phyloP scores from a whole-genome alignment of 192 early-diverging fungal species.

The Chytriomyces sp. region DNA sequence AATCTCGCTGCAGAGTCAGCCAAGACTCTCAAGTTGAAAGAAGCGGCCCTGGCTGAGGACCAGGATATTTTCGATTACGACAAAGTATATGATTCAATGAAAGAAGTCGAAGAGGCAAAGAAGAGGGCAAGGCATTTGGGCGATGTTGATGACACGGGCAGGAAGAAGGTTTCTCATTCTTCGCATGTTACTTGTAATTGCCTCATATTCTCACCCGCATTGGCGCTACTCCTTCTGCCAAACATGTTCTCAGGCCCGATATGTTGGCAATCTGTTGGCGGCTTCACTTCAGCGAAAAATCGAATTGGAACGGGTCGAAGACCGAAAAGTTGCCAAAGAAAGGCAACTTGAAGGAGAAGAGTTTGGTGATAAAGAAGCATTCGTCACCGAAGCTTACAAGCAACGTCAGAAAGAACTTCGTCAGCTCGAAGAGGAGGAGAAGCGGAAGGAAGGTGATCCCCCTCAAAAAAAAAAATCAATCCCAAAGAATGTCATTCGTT shows the following conservation, averaged over 20 bases:
- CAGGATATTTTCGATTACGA: conserved; percentile 80
- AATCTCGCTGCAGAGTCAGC: conserved; percentile 2
- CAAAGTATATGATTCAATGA: conserved; percentile 72
- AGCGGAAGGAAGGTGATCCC: conserved; percentile 53
- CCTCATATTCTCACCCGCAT: neutral
- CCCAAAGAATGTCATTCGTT: neutral
- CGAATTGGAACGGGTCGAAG: conserved; percentile 70
- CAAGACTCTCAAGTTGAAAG: conserved; percentile 52
- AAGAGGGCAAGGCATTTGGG: conserved; percentile 56
- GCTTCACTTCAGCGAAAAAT: conserved; percentile 72
- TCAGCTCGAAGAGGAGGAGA: conserved; percentile 63
- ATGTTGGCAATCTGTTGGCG: conserved; percentile 65
- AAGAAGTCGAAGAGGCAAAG: conserved; percentile 59
- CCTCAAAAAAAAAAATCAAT: conserved; percentile 1
- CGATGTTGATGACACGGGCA: conserved; percentile 46
- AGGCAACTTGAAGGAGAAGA: conserved; percentile 72
- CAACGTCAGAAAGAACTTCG: conserved; percentile 68
- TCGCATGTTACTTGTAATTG: neutral
- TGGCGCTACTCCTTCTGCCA: neutral
- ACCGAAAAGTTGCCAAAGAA: conserved; percentile 72
- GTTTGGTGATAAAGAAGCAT: conserved; percentile 79
- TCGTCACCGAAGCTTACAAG: conserved; percentile 77
- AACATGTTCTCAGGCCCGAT: conserved; percentile 56
- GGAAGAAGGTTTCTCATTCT: conserved; percentile 47
- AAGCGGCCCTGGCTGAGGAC: conserved; percentile 71